Conservation (phyloP, 164 flowering plant genomes). For the Umbilicus rupestris region DNA sequence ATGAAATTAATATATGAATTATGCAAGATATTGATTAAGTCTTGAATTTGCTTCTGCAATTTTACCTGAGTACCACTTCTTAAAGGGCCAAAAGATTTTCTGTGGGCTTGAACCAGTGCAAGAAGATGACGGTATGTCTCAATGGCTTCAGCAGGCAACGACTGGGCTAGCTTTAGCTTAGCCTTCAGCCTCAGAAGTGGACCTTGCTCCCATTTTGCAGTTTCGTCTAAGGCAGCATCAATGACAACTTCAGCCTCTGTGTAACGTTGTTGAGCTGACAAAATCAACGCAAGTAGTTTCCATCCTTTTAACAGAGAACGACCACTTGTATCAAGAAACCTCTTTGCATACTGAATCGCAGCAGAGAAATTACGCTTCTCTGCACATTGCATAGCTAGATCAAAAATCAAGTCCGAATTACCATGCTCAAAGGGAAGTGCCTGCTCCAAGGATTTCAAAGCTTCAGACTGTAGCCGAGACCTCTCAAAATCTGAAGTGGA, state of each 20-base stretch:
- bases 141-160: conserved; percentile 70
- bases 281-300: conserved; percentile 81
- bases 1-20: not conserved
- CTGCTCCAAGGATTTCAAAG: conserved; percentile 65
- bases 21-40: not conserved
- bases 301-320: conserved; percentile 80
- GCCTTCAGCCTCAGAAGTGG: conserved; percentile 86
- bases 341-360: conserved; percentile 72
- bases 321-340: conserved; percentile 75
- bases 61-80: conserved; percentile 48
- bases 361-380: conserved; percentile 65
- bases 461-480: conserved; percentile 69
- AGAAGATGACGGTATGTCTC: conserved; percentile 81
- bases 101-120: conserved; percentile 89
- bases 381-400: conserved; percentile 72
- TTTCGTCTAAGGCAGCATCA: conserved; percentile 95
- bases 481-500: conserved; percentile 76
- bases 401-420: conserved; percentile 64
- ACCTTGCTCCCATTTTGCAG: conserved; percentile 97
- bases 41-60: not conserved
- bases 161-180: conserved; percentile 59
- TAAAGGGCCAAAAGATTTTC: conserved; percentile 57
- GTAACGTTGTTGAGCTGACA: conserved; percentile 77
- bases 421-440: conserved; percentile 45
- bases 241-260: conserved; percentile 79